These are phyloP conservation scores for Nicotiana noctiflora DNA, from an alignment of 257 asterid genomes.

Conservation along the genomic window DNA sequence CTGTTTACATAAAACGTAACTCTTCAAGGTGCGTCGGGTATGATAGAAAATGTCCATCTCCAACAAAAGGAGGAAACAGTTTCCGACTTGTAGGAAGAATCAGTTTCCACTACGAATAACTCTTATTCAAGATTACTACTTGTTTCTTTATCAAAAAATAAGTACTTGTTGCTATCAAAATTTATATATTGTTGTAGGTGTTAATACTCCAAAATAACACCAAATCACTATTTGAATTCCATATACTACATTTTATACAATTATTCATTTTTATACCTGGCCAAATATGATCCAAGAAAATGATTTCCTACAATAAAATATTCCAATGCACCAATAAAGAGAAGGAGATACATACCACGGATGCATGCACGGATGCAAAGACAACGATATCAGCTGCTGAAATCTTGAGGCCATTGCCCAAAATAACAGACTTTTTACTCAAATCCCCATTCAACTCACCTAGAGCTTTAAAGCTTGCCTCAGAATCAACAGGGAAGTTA, in stretches of 20 bases:
- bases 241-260: too few species aligned
- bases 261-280: too few species aligned
- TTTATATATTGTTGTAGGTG: too few species aligned
- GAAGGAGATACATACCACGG: constrained; percentile 39
- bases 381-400: constrained; percentile 67
- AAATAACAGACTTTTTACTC: constrained; percentile 52
- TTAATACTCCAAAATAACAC: too few species aligned
- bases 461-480: constrained; percentile 31
- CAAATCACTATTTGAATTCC: too few species aligned
- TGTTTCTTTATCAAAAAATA: too few species aligned
- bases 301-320: neutral
- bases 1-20: neutral
- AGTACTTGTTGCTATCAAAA: too few species aligned
- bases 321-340: neutral
- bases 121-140: neutral
- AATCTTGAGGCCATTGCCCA: constrained; percentile 51
- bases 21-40: neutral
- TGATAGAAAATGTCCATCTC: neutral
- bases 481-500: constrained; percentile 32
- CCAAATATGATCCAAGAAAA: neutral
- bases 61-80: neutral
- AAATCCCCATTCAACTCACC: constrained; percentile 58
- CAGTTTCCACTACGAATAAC: neutral
- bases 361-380: constrained; percentile 55
- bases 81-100: neutral